phyloP scores from a whole-genome alignment of 129 eudicot genomes.

The Kitagawia praeruptora region DNA sequence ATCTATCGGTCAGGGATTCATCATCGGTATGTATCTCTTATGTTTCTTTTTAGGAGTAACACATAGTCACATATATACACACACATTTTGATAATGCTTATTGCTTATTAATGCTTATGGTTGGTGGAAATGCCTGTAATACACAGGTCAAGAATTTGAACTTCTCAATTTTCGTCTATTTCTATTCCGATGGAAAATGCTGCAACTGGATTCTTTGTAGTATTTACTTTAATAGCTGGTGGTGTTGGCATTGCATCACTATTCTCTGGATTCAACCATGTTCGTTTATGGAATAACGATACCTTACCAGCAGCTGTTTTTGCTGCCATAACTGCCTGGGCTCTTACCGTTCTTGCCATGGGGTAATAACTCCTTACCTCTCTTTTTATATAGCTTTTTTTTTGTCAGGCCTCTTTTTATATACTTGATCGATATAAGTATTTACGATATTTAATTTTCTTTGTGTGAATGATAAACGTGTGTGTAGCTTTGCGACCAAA shows the following conservation, averaged over 20 bases:
- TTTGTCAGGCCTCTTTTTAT: neutral
- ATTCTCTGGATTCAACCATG: slow-evolving; percentile 54
- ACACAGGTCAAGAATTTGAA: slow-evolving; percentile 55
- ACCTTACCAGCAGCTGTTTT: slow-evolving; percentile 72
- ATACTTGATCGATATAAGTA: neutral
- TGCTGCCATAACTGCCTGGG: slow-evolving; percentile 75
- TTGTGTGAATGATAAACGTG: neutral
- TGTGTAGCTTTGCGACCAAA: slow-evolving; percentile 71
- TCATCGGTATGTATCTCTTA: slow-evolving; percentile 42
- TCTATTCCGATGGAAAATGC: slow-evolving; percentile 92
- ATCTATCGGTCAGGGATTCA: slow-evolving; percentile 77
- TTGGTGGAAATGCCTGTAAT: neutral
- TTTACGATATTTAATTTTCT: neutral
- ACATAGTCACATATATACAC: neutral
- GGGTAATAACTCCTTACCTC: slow-evolving; percentile 42
- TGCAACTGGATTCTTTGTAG: slow-evolving; percentile 83
- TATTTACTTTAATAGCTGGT: slow-evolving; percentile 62
- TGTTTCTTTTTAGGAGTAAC: too few relatives aligned
- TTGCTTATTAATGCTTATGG: too few relatives aligned
- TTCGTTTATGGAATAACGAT: slow-evolving; percentile 46
- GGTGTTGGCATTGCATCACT: slow-evolving; percentile 71
- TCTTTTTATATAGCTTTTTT: too few relatives aligned
- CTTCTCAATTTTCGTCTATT: slow-evolving; percentile 87
- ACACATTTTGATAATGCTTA: neutral
- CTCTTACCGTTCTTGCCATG: slow-evolving; percentile 78